Conservation (phyloP, 805 yeast genomes). For the Metschnikowia gruessii region DNA sequence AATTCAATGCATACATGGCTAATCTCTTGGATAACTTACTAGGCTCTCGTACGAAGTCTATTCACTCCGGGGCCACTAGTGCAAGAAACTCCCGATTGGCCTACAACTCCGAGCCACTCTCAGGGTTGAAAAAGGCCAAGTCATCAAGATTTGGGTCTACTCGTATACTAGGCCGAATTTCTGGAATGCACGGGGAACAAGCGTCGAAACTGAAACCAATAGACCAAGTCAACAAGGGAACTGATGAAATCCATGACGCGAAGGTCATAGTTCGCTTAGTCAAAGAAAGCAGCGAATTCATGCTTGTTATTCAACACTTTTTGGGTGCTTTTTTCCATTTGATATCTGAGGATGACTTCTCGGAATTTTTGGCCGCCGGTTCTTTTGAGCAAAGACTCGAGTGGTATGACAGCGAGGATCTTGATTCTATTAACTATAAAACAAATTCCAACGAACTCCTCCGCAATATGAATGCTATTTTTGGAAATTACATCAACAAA, state of each 20-base stretch:
- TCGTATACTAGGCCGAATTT: slow-evolving; percentile 15
- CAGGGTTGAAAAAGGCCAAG: slow-evolving; percentile 14
- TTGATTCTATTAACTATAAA: slow-evolving; percentile 39
- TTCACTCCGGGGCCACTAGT: slow-evolving; percentile 3
- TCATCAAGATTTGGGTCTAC: slow-evolving; percentile 20
- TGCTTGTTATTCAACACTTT: slow-evolving; percentile 39
- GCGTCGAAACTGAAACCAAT: slow-evolving; percentile 9
- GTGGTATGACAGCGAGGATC: slow-evolving; percentile 27
- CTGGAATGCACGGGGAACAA: slow-evolving; percentile 10
- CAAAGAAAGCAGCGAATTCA: slow-evolving; percentile 35
- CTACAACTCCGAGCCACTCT: slow-evolving; percentile 9
- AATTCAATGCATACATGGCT: slow-evolving; percentile 33
- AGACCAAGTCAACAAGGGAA: slow-evolving; percentile 1
- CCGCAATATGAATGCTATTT: slow-evolving; percentile 45
- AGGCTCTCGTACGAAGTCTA: slow-evolving; percentile 20
- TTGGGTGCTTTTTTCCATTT: slow-evolving; percentile 42
- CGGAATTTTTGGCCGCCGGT: slow-evolving; percentile 27
- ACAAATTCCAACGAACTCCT: slow-evolving; percentile 46
- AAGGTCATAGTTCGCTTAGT: slow-evolving; percentile 34
- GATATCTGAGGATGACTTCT: slow-evolving; percentile 27
- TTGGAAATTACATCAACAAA: slow-evolving; percentile 39
- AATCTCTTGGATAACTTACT: slow-evolving; percentile 30
- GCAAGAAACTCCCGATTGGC: slow-evolving; percentile 12
- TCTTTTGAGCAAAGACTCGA: slow-evolving; percentile 32
- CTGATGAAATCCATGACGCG: slow-evolving; percentile 32